Evolutionary conservation across 2,329 filamentous ascomycete species (phyloP).

Genomic region (Paraphaeosphaeria minitans): DNA sequence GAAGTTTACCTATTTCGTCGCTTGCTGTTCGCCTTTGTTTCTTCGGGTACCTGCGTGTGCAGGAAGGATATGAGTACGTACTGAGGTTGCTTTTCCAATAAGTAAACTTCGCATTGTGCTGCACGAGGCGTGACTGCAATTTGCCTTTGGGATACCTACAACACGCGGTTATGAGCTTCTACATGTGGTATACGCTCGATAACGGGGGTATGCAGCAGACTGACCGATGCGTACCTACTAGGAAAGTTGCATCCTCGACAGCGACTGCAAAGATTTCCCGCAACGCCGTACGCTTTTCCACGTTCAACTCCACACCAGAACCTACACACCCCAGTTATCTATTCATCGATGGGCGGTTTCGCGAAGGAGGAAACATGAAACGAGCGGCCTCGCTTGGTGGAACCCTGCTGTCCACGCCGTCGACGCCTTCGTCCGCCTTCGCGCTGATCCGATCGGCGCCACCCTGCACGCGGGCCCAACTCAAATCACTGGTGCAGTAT

Average conservation of each 20-base stretch:
- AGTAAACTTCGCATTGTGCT: background rate
- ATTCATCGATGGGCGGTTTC: slow-evolving; percentile 2
- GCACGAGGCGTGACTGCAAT: background rate
- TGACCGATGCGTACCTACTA: background rate
- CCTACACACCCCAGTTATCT: background rate
- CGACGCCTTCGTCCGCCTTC: background rate
- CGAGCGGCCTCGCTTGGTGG: slow-evolving; percentile 3
- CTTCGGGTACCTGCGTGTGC: slow-evolving; percentile 2
- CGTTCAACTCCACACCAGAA: background rate
- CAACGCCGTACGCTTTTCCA: background rate
- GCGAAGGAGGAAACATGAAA: slow-evolving; percentile 8
- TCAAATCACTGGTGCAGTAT: background rate
- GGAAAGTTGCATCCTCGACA: background rate
- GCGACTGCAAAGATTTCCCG: background rate
- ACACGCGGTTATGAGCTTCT: background rate
- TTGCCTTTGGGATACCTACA: background rate
- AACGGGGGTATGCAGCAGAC: background rate
- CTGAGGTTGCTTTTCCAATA: background rate
- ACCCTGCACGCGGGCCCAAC: slow-evolving; percentile 5
- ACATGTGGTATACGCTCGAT: background rate
- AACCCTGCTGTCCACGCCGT: slow-evolving; percentile 6
- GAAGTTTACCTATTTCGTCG: slow-evolving; percentile 2
- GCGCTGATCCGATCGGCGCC: slow-evolving; percentile 6
- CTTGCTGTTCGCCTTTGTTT: background rate
- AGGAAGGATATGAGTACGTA: background rate